phyloP scores from a whole-genome alignment of 2,329 filamentous ascomycete species.

The Fusarium tupiense region DNA sequence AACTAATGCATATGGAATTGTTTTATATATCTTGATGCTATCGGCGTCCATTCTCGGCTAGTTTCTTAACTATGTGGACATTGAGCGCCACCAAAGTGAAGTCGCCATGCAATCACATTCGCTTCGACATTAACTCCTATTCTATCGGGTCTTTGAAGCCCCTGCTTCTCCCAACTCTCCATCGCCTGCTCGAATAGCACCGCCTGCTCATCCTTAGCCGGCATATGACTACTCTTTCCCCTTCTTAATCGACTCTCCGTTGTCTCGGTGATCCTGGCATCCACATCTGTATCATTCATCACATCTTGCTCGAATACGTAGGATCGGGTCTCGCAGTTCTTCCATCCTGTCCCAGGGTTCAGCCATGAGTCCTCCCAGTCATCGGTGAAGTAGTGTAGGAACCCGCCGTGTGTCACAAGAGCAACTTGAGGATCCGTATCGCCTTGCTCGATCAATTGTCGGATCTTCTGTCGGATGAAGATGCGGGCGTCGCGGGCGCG shows the following conservation, averaged over 20 bases:
- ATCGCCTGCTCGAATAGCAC: not conserved
- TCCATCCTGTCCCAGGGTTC: not conserved
- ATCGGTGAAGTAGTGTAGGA: not conserved
- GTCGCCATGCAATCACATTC: not conserved
- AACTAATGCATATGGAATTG: too few relatives aligned
- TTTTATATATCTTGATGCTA: too few relatives aligned
- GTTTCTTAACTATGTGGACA: not conserved
- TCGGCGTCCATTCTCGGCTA: rapidly evolving
- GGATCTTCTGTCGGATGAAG: not conserved
- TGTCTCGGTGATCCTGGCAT: not conserved
- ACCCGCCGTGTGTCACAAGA: not conserved
- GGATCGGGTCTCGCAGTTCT: not conserved
- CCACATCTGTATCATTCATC: not conserved
- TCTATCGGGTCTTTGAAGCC: not conserved
- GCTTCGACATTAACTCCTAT: not conserved
- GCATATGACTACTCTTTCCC: not conserved
- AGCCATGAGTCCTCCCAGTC: not conserved
- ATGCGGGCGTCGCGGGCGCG: not conserved
- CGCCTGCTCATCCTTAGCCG: not conserved
- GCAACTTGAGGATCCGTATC: not conserved
- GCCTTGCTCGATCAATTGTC: not conserved
- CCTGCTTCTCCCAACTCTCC: not conserved
- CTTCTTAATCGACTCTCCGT: not conserved
- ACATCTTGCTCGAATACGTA: not conserved
- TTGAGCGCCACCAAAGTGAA: too few relatives aligned